A percentile compares a stretch with the other conserved stretches of the same genome.
Conservation (phyloP, 2,329 filamentous ascomycete genomes). For the Cordyceps tenuipes region DNA sequence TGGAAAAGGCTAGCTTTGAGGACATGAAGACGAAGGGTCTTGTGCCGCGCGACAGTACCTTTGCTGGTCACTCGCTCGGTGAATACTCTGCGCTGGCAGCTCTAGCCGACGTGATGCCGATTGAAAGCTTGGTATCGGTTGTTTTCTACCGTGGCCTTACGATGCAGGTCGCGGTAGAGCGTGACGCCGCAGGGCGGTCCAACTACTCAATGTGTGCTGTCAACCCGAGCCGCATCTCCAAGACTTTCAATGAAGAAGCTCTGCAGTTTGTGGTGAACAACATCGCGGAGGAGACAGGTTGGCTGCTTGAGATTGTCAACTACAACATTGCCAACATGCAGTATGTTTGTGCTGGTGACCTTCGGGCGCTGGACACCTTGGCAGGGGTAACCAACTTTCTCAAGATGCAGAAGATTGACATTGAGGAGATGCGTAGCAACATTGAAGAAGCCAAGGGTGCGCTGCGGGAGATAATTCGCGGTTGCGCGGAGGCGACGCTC, state of each 20-base stretch:
- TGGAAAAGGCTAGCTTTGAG: conserved; percentile 99
- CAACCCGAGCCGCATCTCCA: conserved; percentile 95
- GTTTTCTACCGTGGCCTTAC: conserved; percentile 98
- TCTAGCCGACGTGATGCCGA: conserved; percentile 98
- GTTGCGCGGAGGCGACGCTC: conserved; percentile 77
- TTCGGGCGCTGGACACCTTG: conserved; percentile 62
- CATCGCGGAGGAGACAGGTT: conserved; percentile 86
- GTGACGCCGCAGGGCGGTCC: conserved; percentile 82
- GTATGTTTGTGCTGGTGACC: conserved; percentile 64
- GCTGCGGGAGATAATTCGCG: conserved; percentile 82
- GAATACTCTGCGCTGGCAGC: conserved; percentile 97
- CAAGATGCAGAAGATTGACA: conserved; percentile 95
- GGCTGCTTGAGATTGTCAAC: conserved; percentile 98
- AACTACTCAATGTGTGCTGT: conserved; percentile 99
- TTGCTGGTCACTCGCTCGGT: conserved; percentile 94
- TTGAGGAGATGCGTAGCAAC: conserved; percentile 82
- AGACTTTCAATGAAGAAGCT: conserved; percentile 97
- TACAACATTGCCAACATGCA: conserved; percentile 76
- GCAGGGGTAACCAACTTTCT: conserved; percentile 87
- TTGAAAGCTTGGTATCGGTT: conserved; percentile 94
- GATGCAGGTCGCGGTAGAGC: conserved; percentile 98
- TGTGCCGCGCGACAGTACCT: conserved; percentile 91
- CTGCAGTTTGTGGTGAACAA: conserved; percentile 95
- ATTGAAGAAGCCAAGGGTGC: conserved; percentile 88
- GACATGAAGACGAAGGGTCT: conserved; percentile 98